These are phyloP conservation scores for Taphrina pruni DNA, from an alignment of 1,139 yeast species.

Conservation along the genomic window DNA sequence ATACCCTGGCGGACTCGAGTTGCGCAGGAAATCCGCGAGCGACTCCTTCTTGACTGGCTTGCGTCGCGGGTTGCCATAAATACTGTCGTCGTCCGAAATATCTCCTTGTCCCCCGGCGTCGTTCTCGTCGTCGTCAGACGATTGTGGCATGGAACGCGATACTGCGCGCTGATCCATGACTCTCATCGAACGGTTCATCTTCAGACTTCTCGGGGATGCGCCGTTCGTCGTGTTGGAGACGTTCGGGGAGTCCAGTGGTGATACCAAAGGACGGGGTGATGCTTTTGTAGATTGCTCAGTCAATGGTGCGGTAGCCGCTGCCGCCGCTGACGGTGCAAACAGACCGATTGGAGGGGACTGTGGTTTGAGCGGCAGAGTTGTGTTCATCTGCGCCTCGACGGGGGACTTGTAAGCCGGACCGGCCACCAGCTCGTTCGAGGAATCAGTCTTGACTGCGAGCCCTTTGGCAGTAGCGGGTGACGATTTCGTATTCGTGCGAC, in stretches of 20 bases:
- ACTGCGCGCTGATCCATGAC: constrained; percentile 11
- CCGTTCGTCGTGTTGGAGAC: not conserved
- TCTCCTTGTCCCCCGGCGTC: constrained; percentile 9
- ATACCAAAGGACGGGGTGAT: not conserved
- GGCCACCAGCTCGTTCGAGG: constrained; percentile 24
- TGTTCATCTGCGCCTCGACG: not conserved
- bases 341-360: not conserved
- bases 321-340: not conserved
- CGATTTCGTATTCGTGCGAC: constrained; percentile 1
- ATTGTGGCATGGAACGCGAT: not conserved
- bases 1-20: constrained; percentile 25
- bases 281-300: not conserved
- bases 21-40: constrained; percentile 31
- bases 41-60: constrained; percentile 33
- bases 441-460: not conserved
- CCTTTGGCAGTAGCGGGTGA: not conserved
- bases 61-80: constrained; percentile 27
- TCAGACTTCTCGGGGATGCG: not conserved
- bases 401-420: constrained; percentile 35
- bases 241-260: no score
- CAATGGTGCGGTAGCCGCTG: not conserved
- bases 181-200: not conserved
- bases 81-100: constrained; percentile 28
- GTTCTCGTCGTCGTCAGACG: constrained; percentile 1
- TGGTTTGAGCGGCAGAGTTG: not conserved